Evolutionary conservation across 2,329 filamentous ascomycete genomes (phyloP), one percentile per base, ranked within the genome.

Genomic region (Trichoderma brevicompactum): DNA sequence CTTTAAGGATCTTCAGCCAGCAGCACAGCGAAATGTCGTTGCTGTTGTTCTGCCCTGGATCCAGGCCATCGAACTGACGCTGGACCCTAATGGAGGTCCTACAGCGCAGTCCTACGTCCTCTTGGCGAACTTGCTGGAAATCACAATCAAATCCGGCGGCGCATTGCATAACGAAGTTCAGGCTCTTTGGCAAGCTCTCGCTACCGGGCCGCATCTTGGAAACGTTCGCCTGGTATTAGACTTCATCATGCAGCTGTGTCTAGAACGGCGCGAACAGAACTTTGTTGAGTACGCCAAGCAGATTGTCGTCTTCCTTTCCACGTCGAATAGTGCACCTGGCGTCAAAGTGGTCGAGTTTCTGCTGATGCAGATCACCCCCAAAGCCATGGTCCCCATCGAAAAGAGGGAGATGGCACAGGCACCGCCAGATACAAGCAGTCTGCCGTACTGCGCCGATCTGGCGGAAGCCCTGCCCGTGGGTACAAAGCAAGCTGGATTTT

Each of bases 201-300:
- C 94, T 0, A 97, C 94, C 0, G 94, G 95, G 0, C 94, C 94
- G 0, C 91, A 97, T 76, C 92, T 89, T 8, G 94, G 94, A 19
- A 99, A 99, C 72, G 95, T 99, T 10, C 92, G 96, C 64, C 82
- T 99, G 40, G 92, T 98, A 12, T 85, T 99, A 1, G 94, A 98
- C 75, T 99, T 99, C 74, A 95, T 99, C 77, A 98, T 99, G 77
- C 89, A 89, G 34, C 85, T 98, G 5, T 99, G 95, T 71, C 81
- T 99, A 10, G 95, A 99, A 72, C 89, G 94, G 38, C 89, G 94
- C 55, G 96, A 99, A 76, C 95, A 99, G 73, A 98, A 97, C 72
- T 99, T 97, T 76, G 94, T 99, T 64, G 92, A 97, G 71, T 97
- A 96, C 74, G 94, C 94, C 5, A 99, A 98, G 79, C 95, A 99